These are phyloP conservation scores for Fusarium brachygibbosum DNA, from an alignment of 2,329 filamentous ascomycete species.

Conservation along the genomic window DNA sequence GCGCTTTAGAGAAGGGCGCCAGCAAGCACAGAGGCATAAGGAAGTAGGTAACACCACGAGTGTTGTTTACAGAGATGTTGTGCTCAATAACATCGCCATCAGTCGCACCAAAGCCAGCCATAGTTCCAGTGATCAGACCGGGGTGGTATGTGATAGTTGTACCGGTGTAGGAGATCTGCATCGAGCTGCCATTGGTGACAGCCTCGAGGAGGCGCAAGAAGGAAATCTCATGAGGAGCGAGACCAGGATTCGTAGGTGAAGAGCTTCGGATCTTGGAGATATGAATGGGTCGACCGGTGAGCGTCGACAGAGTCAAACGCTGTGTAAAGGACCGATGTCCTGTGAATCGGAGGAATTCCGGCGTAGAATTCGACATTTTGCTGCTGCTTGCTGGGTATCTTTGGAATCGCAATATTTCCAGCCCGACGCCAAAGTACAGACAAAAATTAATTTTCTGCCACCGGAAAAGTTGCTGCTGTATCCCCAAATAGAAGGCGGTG, in stretches of 20 bases:
- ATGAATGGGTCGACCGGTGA: slow-evolving; percentile 89
- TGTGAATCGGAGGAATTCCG: slow-evolving; percentile 80
- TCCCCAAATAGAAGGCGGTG: slow-evolving; percentile 52
- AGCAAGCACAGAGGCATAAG: slow-evolving; percentile 89
- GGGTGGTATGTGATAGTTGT: slow-evolving; percentile 93
- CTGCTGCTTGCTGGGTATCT: slow-evolving; percentile 44
- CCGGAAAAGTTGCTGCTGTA: slow-evolving; percentile 29
- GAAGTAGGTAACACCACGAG: slow-evolving; percentile 90
- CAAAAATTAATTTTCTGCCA: slow-evolving; percentile 59
- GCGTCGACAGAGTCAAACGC: slow-evolving; percentile 88
- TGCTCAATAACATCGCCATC: slow-evolving; percentile 83
- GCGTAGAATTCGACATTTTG: slow-evolving; percentile 60
- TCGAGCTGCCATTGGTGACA: slow-evolving; percentile 92
- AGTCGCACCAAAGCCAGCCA: slow-evolving; percentile 78
- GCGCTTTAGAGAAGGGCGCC: slow-evolving; percentile 91
- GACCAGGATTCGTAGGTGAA: slow-evolving; percentile 87
- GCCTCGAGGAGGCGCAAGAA: slow-evolving; percentile 94
- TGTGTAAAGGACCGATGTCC: slow-evolving; percentile 86
- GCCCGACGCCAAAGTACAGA: slow-evolving; percentile 18
- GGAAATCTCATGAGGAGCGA: slow-evolving; percentile 93
- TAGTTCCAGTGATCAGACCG: slow-evolving; percentile 89
- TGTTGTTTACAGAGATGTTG: slow-evolving; percentile 80
- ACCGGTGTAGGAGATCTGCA: slow-evolving; percentile 97
- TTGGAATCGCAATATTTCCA: slow-evolving; percentile 42
- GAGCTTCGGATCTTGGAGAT: slow-evolving; percentile 94